phyloP scores from a whole-genome alignment of 371 early-diverging fungal species.

The Lichtheimia ramosa region DNA sequence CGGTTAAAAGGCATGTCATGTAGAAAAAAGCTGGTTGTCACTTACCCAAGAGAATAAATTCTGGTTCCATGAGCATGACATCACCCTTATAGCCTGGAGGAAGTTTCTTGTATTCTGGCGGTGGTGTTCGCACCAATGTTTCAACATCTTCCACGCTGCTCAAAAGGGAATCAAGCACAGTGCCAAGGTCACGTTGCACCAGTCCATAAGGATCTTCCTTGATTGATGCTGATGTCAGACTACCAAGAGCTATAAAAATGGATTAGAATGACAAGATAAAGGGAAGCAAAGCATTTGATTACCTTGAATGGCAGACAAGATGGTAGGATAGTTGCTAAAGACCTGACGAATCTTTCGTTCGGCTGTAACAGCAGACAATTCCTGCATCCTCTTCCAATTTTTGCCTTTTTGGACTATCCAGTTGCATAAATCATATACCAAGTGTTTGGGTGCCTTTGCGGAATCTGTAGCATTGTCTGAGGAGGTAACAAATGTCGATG shows the following conservation, averaged over 20 bases:
- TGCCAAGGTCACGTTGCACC: slow-evolving; percentile 54
- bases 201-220: slow-evolving; percentile 55
- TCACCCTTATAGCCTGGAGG: slow-evolving; percentile 1
- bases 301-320: slow-evolving; percentile 54
- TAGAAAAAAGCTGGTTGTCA: not conserved
- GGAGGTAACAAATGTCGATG: slow-evolving; percentile 9
- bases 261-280: not conserved
- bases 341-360: slow-evolving; percentile 30
- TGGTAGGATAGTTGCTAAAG: slow-evolving; percentile 43
- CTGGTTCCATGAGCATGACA: slow-evolving; percentile 22
- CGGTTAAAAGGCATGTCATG: not conserved
- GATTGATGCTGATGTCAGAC: slow-evolving; percentile 46
- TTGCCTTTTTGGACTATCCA: slow-evolving; percentile 14
- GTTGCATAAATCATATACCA: slow-evolving; percentile 21
- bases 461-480: slow-evolving; percentile 8
- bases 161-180: slow-evolving; percentile 47
- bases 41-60: slow-evolving; percentile 30
- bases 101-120: slow-evolving; percentile 22
- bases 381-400: slow-evolving; percentile 24
- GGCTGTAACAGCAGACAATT: slow-evolving; percentile 31
- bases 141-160: slow-evolving; percentile 41
- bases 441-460: slow-evolving; percentile 18
- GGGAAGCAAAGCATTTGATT: slow-evolving; percentile 3
- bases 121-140: slow-evolving; percentile 31
- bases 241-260: slow-evolving; percentile 37